A percentile compares a stretch with the other conserved stretches of the same genome.
phyloP scores from a whole-genome alignment of 2,329 filamentous ascomycete genomes.

The Claviceps quebecensis region DNA sequence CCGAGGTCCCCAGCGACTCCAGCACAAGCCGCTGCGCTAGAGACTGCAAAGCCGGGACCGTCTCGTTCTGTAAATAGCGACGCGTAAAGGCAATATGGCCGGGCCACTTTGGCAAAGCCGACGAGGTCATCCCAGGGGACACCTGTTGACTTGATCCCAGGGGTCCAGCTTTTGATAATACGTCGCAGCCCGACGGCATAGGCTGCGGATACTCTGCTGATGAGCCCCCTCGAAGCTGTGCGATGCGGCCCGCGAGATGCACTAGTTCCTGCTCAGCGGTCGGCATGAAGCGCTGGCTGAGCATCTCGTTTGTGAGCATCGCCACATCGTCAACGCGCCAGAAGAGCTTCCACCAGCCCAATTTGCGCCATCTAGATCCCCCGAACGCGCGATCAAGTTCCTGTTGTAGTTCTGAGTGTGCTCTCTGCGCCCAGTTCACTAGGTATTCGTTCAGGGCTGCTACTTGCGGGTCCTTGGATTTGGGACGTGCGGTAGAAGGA shows the following conservation, averaged over 20 bases:
- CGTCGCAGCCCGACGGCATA: constrained; percentile 8
- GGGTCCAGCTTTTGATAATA: neutral
- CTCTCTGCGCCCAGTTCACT: constrained; percentile 59
- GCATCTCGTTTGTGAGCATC: constrained; percentile 66
- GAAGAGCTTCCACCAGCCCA: constrained; percentile 90
- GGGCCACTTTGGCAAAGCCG: constrained; percentile 45
- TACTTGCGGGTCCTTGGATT: constrained; percentile 17
- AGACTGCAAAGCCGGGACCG: constrained; percentile 56
- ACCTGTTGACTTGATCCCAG: neutral
- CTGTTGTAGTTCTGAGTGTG: constrained; percentile 70
- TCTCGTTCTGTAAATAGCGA: constrained; percentile 49
- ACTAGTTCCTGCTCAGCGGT: constrained; percentile 70
- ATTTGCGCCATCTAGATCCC: constrained; percentile 61
- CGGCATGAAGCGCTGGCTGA: constrained; percentile 63
- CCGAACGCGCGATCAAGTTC: constrained; percentile 67
- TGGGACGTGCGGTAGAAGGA: constrained; percentile 20
- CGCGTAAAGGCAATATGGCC: constrained; percentile 59
- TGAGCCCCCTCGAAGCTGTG: constrained; percentile 26
- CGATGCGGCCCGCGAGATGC: constrained; percentile 65
- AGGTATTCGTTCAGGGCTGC: constrained; percentile 44
- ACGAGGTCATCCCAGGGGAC: neutral
- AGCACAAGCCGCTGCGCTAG: constrained; percentile 62
- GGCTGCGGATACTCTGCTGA: constrained; percentile 23
- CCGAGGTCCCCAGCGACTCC: constrained; percentile 60
- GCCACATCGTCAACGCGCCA: constrained; percentile 89